A percentile compares a stretch with the other conserved stretches of the same genome.
Evolutionary conservation across 2,329 filamentous ascomycete species (phyloP).

Genomic region (Phaeosphaeriaceae sp.): DNA sequence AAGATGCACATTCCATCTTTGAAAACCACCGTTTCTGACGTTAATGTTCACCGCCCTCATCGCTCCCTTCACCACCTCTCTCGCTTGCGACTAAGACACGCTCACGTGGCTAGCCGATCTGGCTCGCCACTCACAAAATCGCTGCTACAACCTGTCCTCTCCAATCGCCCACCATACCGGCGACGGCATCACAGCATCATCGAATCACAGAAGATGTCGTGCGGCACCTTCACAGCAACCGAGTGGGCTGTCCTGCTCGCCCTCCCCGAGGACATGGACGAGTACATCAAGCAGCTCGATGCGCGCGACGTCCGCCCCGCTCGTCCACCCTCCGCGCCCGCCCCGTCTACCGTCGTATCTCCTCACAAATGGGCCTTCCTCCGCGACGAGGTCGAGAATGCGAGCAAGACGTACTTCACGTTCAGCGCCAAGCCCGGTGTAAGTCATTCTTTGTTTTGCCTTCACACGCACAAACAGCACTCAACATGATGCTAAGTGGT

Average conservation of each 20-base stretch:
- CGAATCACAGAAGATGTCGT: background rate
- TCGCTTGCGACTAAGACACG: background rate
- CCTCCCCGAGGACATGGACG: too few relatives aligned
- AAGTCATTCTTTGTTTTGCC: background rate
- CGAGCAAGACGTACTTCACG: background rate
- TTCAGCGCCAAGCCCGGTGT: background rate
- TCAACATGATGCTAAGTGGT: too few relatives aligned
- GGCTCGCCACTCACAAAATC: too few relatives aligned
- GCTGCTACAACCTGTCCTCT: too few relatives aligned
- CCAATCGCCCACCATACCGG: too few relatives aligned
- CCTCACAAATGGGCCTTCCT: background rate
- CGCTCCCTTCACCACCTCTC: background rate
- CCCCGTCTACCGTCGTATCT: too few relatives aligned
- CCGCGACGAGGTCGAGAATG: background rate
- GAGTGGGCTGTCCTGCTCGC: background rate
- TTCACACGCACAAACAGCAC: too few relatives aligned
- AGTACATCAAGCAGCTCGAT: too few relatives aligned
- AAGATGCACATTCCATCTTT: background rate
- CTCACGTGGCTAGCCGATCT: too few relatives aligned
- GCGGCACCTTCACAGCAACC: background rate
- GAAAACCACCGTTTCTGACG: background rate
- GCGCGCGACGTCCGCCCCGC: too few relatives aligned
- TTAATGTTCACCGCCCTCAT: background rate
- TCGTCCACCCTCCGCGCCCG: too few relatives aligned
- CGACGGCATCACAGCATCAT: too few relatives aligned